Conservation (phyloP, 2,329 filamentous ascomycete species). For the Neocucurbitaria cava region DNA sequence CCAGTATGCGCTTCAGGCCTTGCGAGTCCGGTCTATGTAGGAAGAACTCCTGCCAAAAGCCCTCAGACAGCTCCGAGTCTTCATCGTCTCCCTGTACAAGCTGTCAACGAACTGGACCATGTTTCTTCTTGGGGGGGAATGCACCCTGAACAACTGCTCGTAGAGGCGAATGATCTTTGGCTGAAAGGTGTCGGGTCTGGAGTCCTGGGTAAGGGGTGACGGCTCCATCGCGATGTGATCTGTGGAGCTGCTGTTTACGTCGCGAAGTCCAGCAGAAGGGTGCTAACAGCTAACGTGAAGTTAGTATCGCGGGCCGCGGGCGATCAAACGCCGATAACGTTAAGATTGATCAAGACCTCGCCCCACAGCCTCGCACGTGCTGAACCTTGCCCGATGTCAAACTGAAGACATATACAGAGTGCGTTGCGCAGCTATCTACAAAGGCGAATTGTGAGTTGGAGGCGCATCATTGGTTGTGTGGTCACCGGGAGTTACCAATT, state of each 20-base stretch:
- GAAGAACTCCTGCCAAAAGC: conserved; percentile 97
- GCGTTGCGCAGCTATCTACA: not conserved
- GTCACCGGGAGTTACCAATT: not conserved
- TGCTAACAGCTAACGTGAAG: too few relatives aligned
- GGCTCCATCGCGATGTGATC: conserved; percentile 69
- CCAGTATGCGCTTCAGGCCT: conserved; percentile 72
- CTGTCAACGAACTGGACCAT: conserved; percentile 18
- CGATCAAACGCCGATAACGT: not conserved
- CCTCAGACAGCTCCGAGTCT: conserved; percentile 76
- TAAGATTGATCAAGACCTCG: too few relatives aligned
- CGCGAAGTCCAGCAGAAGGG: conserved; percentile 7
- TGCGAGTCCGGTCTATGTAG: conserved; percentile 79
- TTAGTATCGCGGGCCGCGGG: conserved; percentile 3
- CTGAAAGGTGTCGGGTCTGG: conserved; percentile 86
- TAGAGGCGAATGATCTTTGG: conserved; percentile 95
- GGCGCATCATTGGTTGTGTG: not conserved
- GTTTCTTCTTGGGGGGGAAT: conserved; percentile 6
- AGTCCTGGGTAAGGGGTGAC: conserved; percentile 92
- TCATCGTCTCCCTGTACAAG: conserved; percentile 59
- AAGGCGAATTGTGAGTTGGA: not conserved
- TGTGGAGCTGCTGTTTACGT: not conserved
- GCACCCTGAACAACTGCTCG: conserved; percentile 75
- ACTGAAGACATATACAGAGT: not conserved
- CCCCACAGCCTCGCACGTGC: not conserved
- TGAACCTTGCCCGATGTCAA: not conserved